Evolutionary conservation across 176 grass and related monocot species (phyloP).

Genomic region (Eremochloa ophiuroides): DNA sequence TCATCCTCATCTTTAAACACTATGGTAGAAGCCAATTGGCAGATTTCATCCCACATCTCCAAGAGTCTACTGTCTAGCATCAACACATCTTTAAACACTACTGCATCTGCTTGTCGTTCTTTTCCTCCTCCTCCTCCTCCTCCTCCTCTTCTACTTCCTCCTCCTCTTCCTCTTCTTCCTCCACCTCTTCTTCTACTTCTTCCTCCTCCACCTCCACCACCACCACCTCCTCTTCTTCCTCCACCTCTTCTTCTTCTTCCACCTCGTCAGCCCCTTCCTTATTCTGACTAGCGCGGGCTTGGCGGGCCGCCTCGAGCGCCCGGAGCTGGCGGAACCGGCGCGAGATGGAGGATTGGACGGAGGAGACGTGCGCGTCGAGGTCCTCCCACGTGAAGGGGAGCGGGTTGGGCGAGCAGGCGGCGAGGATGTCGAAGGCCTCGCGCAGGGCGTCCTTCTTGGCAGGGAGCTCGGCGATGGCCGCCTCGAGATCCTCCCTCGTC

Average conservation of each 20-base stretch:
- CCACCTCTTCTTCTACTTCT: too few relatives aligned
- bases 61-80: too few relatives aligned
- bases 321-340: slow-evolving; percentile 26
- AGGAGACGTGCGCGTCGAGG: slow-evolving; percentile 48
- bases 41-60: too few relatives aligned
- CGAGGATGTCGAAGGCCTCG: slow-evolving; percentile 42
- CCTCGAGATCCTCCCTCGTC: slow-evolving; percentile 18
- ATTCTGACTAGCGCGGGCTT: background rate
- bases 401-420: slow-evolving; percentile 19
- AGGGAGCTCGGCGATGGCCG: slow-evolving; percentile 32
- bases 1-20: too few relatives aligned
- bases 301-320: slow-evolving; percentile 22
- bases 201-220: too few relatives aligned
- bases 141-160: too few relatives aligned
- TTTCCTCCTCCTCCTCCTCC: too few relatives aligned
- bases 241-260: background rate
- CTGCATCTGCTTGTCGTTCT: too few relatives aligned
- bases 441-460: slow-evolving; percentile 41
- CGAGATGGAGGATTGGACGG: slow-evolving; percentile 31
- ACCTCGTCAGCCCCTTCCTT: background rate
- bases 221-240: background rate
- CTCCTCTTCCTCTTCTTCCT: too few relatives aligned
- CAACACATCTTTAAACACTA: too few relatives aligned
- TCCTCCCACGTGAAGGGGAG: slow-evolving; percentile 41
- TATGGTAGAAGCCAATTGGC: too few relatives aligned